phyloP scores from a whole-genome alignment of 371 early-diverging fungal species.

The Rhizopus stolonifer region DNA sequence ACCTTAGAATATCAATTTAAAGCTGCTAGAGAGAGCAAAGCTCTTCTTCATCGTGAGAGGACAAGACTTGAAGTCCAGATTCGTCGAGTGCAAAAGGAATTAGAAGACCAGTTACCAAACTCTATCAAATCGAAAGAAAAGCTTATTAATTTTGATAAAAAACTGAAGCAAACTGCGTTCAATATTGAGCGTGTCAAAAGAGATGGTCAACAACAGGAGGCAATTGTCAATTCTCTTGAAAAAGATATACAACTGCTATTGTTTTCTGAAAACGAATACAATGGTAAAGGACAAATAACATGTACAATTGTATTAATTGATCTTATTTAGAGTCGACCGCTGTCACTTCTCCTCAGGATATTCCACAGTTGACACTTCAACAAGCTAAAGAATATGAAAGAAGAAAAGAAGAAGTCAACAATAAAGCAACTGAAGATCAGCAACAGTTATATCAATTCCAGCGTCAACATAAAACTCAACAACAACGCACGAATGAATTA shows the following conservation, averaged over 20 bases:
- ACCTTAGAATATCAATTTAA: slow-evolving; percentile 57
- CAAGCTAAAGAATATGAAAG: slow-evolving; percentile 57
- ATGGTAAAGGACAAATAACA: slow-evolving; percentile 2
- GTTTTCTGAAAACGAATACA: slow-evolving; percentile 7
- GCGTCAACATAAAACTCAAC: slow-evolving; percentile 65
- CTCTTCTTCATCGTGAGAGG: slow-evolving; percentile 73
- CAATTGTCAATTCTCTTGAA: slow-evolving; percentile 22
- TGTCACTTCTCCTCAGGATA: neutral
- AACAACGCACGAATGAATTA: slow-evolving; percentile 59
- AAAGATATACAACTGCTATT: slow-evolving; percentile 21
- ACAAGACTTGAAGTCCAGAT: slow-evolving; percentile 69
- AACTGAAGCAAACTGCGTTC: slow-evolving; percentile 60
- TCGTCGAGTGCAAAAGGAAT: slow-evolving; percentile 61
- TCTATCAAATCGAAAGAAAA: slow-evolving; percentile 72
- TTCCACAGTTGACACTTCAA: slow-evolving; percentile 26
- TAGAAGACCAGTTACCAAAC: slow-evolving; percentile 62
- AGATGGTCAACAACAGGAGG: slow-evolving; percentile 57
- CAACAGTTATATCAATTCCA: slow-evolving; percentile 67
- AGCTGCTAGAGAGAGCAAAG: slow-evolving; percentile 69
- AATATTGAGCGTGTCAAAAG: slow-evolving; percentile 54
- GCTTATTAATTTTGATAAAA: slow-evolving; percentile 65
- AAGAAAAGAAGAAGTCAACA: slow-evolving; percentile 72
- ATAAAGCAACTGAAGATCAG: slow-evolving; percentile 62
- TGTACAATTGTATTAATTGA: neutral
- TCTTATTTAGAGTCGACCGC: neutral